A percentile compares a stretch with the other conserved stretches of the same genome.
Evolutionary conservation across 371 early-diverging fungal species (phyloP).

Genomic region (Saksenaea vasiformis): DNA sequence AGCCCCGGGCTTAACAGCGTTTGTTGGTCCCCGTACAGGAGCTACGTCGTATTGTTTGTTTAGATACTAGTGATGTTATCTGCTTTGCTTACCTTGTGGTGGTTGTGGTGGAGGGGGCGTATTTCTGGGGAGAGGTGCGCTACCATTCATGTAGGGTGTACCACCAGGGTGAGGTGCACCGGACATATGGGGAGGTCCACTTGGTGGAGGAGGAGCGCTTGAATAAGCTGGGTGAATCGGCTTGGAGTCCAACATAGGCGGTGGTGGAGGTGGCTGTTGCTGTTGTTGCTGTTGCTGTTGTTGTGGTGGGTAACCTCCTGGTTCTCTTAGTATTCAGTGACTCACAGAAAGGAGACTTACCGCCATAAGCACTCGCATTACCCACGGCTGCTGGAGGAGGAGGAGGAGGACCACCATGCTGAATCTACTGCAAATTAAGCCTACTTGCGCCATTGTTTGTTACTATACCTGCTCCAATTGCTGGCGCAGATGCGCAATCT

Average conservation of each 20-base stretch:
- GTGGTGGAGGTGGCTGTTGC: constrained; percentile 11
- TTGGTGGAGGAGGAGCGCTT: constrained; percentile 6
- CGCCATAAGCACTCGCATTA: constrained; percentile 7
- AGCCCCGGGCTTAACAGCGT: constrained; percentile 19
- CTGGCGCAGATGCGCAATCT: constrained; percentile 44
- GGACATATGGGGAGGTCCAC: constrained; percentile 4
- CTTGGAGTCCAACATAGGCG: constrained; percentile 32
- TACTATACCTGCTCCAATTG: constrained; percentile 42
- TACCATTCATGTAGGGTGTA: constrained; percentile 44
- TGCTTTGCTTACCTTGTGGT: constrained; percentile 7
- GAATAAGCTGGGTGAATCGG: constrained; percentile 23
- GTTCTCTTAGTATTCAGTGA: not conserved
- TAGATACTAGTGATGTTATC: not conserved
- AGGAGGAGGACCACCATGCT: not conserved
- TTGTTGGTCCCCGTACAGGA: constrained; percentile 15
- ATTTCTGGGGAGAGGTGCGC: constrained; percentile 39
- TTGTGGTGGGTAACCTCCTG: not conserved
- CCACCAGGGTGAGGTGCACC: constrained; percentile 34
- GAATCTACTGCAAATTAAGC: not conserved
- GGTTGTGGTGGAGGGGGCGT: constrained; percentile 32
- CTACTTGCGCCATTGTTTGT: not conserved
- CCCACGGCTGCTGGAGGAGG: constrained; percentile 8
- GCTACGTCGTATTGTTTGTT: constrained; percentile 5
- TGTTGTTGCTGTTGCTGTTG: constrained; percentile 6
- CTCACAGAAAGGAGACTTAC: not conserved